These are phyloP conservation scores for Candida nonsorbophila DNA, from an alignment of 805 yeast species.

Conservation along the genomic window DNA sequence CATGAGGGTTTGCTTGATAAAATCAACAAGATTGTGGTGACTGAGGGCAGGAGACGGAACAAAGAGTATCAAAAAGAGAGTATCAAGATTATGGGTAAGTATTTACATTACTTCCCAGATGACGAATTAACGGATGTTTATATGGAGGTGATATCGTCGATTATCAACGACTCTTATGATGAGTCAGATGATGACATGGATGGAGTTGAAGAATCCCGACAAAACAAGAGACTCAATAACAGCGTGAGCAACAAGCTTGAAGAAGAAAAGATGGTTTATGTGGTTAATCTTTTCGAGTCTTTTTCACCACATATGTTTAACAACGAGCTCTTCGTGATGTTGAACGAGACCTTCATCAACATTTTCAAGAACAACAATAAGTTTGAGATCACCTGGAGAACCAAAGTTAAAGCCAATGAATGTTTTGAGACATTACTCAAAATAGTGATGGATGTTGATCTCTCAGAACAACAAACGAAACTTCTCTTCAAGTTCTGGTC, in stretches of 20 bases:
- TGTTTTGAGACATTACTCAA: conserved; percentile 18
- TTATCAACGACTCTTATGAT: conserved; percentile 35
- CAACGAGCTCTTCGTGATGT: conserved; percentile 19
- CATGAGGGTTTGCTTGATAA: conserved; percentile 24
- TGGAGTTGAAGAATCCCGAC: conserved; percentile 19
- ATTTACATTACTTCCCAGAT: conserved; percentile 31
- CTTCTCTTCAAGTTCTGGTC: conserved; percentile 21
- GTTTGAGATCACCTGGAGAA: conserved; percentile 54
- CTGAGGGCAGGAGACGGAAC: conserved; percentile 66
- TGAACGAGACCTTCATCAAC: conserved; percentile 11
- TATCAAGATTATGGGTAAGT: conserved; percentile 49
- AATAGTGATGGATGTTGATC: conserved; percentile 8
- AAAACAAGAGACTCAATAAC: conserved; percentile 7
- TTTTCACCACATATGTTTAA: conserved; percentile 11
- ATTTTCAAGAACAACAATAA: conserved; percentile 12
- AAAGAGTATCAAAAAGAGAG: conserved; percentile 56
- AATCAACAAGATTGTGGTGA: conserved; percentile 41
- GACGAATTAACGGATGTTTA: conserved; percentile 34
- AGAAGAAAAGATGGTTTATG: conserved; percentile 36
- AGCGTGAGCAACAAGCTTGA: conserved; percentile 28
- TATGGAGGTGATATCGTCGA: conserved; percentile 24
- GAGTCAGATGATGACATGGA: conserved; percentile 25
- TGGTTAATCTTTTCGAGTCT: conserved; percentile 30
- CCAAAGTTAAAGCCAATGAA: conserved; percentile 44
- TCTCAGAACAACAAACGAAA: conserved; percentile 5